Evolutionary conservation across 78 protist genomes (phyloP), one percentile per base, ranked within the genome.

Genomic region (Chrysochromulina tobinii): DNA sequence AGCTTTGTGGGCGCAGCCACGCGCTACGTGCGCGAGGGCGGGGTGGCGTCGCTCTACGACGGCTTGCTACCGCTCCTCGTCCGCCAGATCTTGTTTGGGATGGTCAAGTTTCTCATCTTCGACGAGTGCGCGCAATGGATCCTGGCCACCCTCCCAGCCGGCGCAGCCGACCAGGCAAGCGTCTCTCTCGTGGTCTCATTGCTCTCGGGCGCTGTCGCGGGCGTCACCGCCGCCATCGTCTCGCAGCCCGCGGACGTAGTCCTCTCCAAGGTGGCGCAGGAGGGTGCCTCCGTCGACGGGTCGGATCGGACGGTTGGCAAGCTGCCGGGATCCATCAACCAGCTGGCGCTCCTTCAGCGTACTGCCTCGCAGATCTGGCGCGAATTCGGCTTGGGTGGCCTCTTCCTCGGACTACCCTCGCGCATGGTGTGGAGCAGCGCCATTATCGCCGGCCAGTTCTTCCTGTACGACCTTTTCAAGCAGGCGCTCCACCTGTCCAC

Each of bases 201-300:
- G 18, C 11, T 86, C 53, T 7, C 89, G 57, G 89, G 89, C 89
- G 57, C 55, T 38, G 61, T 64, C 75, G 89, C 89, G n/a, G 88
- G 88, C 58, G 88, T 83, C 72, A 17, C 27, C 61, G 11, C 66
- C 38, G 9, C 58, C 38, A 15, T 57, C 88, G 88, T 83, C 69
- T 83, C 88, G 68, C 88, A 83, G 88, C 88, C 88, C 8, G 88
- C 88, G n/a, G 88, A 83, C 88, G 23, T 50, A 23, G 54, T 83
- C 57, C 85, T 53, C 61, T 53, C 85, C 61, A 14, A 17, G 14
- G 48, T 53, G 38, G 64, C 64, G 64, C 64, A 59, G 12, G 64
- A 12, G 23, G 38, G 38, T 38, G 38, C 38, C 12, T 17, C 67
- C 67, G 67, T 38, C 38, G 64, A 59, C 64, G 64, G 64, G 23